Evolutionary conservation across 2,329 filamentous ascomycete genomes (phyloP).

Genomic region (Intubia oerlemansii): DNA sequence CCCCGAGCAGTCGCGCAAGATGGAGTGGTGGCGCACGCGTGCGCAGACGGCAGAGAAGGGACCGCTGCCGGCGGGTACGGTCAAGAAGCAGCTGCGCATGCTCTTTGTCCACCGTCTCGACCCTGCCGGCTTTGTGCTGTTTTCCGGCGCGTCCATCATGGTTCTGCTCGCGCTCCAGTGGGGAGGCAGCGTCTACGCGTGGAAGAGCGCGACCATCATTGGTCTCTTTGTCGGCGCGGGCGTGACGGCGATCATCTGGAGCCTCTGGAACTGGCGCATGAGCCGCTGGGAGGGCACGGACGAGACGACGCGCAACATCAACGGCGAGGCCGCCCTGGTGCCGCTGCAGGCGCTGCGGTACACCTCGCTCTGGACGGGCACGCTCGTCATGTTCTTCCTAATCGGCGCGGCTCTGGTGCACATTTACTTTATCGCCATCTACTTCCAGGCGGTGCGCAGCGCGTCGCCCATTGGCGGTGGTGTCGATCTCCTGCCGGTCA

Average conservation of each 20-base stretch:
- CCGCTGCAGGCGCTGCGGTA: constrained; percentile 10
- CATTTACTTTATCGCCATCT: constrained; percentile 15
- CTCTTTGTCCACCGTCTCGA: constrained; percentile 11
- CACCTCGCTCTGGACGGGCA: constrained; percentile 9
- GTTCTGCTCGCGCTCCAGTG: constrained; percentile 24
- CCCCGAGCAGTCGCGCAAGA: constrained; percentile 17
- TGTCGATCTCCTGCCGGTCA: constrained; percentile 13
- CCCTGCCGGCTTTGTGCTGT: constrained; percentile 6
- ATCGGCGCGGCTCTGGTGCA: constrained; percentile 9
- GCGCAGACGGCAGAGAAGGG: too few species aligned
- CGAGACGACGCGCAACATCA: constrained; percentile 10
- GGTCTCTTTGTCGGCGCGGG: constrained; percentile 19
- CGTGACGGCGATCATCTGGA: constrained; percentile 15
- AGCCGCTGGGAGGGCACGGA: too few species aligned
- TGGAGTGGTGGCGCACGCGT: constrained; percentile 9
- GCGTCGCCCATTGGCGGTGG: constrained; percentile 13
- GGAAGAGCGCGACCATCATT: constrained; percentile 18
- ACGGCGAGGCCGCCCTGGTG: constrained; percentile 10
- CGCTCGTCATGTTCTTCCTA: constrained; percentile 8
- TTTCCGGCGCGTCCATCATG: constrained; percentile 15
- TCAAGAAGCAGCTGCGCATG: constrained; percentile 17
- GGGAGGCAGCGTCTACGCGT: constrained; percentile 18
- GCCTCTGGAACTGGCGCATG: constrained; percentile 20
- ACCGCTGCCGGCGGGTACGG: constrained; percentile 15
- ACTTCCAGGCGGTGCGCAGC: constrained; percentile 16